Evolutionary conservation across 768 basidiomycete species (phyloP), one percentile per base, ranked within the genome.

Genomic region (Podaxis pistillaris): DNA sequence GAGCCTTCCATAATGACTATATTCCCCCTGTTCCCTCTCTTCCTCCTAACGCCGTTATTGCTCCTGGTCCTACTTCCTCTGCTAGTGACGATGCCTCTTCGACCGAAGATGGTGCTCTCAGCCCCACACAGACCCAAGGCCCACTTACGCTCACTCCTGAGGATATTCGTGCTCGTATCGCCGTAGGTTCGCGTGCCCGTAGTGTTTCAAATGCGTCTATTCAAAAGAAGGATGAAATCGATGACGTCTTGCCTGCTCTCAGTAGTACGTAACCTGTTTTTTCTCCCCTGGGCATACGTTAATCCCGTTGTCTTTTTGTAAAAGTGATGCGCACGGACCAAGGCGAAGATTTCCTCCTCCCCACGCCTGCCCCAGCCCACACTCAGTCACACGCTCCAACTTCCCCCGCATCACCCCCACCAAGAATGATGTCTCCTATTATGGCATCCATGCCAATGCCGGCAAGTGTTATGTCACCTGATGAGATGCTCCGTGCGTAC

Each of bases 321-420:
- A 61, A 61, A 90, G 89, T 92, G 82, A 91, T 93, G 89, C 88
- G 89, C 66, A 88, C 85, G 2, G 84, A 85, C 53, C 68, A 70
- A 17, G 72, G 70, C 52, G 76, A 78, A 52, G 80, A 83, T 22
- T 83, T 81, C 65, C 77, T 89, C 41, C 75, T 85, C 58, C 69
- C 80, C 24, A 67, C 76, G 26, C 68, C 68, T 24, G 65, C 75
- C 15, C 40, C 69, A 8, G 51, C 67, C 71, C 49, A 63, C 72
- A 40, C 49, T 60, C 56, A 38, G 51, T 44, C 63, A 55, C 54
- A 49, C 63, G 33, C 49, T 58, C 33, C 40, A n/a, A 9, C 60
- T 3, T 54, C 52, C 1, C 52, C 60, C 15, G 19, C 26, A 15
- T 62, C 55, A 4, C 55, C 47, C 28, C 56, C 44, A 6, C 37